Percentiles rank a stretch among this genome's conserved stretches.
Evolutionary conservation across 768 basidiomycete genomes (phyloP).

Genomic region (Leccinum variicolor): DNA sequence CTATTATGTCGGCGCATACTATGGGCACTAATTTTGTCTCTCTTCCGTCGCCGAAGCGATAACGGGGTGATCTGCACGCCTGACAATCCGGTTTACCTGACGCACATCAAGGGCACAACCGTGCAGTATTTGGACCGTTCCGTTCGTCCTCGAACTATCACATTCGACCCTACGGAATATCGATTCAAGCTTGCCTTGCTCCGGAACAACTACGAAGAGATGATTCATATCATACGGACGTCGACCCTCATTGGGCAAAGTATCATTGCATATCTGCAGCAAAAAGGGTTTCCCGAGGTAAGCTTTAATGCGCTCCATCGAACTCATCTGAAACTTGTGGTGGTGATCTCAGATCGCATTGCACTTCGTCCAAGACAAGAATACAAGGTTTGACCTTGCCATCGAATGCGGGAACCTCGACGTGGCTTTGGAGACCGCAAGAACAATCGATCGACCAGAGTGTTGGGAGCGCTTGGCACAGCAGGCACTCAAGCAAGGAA

Average conservation of each 20-base stretch:
- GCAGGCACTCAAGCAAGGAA: constrained; percentile 96
- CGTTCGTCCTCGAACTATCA: constrained; percentile 91
- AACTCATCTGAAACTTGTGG: too few species aligned
- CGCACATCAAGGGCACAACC: constrained; percentile 94
- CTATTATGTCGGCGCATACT: neutral
- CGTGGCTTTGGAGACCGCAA: constrained; percentile 93
- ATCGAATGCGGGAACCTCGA: constrained; percentile 98
- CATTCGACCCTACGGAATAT: constrained; percentile 98
- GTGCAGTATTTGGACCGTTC: constrained; percentile 95
- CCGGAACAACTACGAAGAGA: constrained; percentile 94
- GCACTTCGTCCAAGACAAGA: too few species aligned
- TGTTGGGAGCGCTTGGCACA: constrained; percentile 92
- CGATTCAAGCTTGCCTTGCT: constrained; percentile 96
- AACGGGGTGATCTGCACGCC: constrained; percentile 98
- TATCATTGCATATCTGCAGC: too few species aligned
- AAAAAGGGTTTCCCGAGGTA: too few species aligned
- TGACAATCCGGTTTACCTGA: constrained; percentile 97
- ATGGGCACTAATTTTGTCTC: constrained; percentile 2
- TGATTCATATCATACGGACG: constrained; percentile 98
- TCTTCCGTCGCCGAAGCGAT: constrained; percentile 51
- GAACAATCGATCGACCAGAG: constrained; percentile 81
- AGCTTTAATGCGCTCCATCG: too few species aligned
- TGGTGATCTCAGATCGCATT: too few species aligned
- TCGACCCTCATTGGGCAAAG: too few species aligned
- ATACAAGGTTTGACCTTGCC: constrained; percentile 94